Conservation (phyloP, 2,329 filamentous ascomycete species). For the Aspergillus tamarii region DNA sequence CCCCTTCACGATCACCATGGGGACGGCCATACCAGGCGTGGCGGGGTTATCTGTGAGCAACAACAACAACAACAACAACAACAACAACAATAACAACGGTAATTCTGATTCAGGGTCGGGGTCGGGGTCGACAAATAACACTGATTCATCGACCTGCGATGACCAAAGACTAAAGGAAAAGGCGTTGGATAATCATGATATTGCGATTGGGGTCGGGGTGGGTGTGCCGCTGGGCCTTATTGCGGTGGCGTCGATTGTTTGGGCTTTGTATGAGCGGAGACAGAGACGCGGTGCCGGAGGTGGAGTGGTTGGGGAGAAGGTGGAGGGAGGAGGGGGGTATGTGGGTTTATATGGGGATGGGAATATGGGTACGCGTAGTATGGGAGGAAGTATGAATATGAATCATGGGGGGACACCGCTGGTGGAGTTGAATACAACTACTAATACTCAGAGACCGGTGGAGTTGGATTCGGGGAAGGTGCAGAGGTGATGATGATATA, state of each 20-base stretch:
- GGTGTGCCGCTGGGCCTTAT: constrained; percentile 19
- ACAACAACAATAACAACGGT: not conserved
- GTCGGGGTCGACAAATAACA: not conserved
- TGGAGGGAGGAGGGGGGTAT: not conserved
- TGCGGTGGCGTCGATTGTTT: not conserved
- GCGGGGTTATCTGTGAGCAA: constrained; percentile 13
- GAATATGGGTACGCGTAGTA: too few species aligned
- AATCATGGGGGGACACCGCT: not conserved
- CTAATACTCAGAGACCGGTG: not conserved
- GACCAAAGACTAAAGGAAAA: not conserved
- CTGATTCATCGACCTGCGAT: too few species aligned
- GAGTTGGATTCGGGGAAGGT: not conserved
- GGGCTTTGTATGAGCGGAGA: constrained; percentile 4
- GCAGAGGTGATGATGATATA: not conserved
- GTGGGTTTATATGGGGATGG: not conserved
- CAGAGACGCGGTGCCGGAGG: not conserved
- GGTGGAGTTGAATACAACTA: not conserved
- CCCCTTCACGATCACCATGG: constrained; percentile 13
- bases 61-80: not conserved
- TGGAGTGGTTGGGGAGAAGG: not conserved
- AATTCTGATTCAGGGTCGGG: not conserved
- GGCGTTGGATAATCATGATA: not conserved
- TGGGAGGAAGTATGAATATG: too few species aligned
- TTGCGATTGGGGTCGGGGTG: constrained; percentile 15
- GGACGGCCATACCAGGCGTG: constrained; percentile 17